phyloP scores from a whole-genome alignment of 176 grass and related monocot genomes.

The Olyra latifolia region DNA sequence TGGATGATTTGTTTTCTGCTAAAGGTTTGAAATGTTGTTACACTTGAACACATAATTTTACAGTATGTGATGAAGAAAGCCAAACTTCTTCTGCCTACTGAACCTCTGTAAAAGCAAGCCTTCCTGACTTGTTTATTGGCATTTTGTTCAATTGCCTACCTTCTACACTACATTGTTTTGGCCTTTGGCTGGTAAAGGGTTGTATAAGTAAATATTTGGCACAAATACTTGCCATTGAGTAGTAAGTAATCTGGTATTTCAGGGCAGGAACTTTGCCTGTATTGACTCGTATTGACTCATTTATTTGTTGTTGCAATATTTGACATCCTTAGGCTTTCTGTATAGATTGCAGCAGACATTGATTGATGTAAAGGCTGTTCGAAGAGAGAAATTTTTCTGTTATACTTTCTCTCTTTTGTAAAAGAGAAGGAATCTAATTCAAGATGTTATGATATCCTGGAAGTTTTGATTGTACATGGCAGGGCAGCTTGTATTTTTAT shows the following conservation, averaged over 20 bases:
- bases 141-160: neutral
- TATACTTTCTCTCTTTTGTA: conserved; percentile 12
- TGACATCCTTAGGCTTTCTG: neutral
- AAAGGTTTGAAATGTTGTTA: neutral
- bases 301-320: neutral
- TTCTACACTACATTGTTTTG: neutral
- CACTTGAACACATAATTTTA: neutral
- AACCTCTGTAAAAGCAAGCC: neutral
- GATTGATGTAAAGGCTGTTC: neutral
- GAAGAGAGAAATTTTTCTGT: neutral
- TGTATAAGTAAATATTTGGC: conserved; percentile 4
- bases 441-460: conserved; percentile 17
- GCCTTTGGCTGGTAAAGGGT: neutral
- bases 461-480: neutral
- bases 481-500: neutral
- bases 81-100: neutral
- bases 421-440: conserved; percentile 1
- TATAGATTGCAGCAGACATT: neutral
- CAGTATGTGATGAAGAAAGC: conserved; percentile 1
- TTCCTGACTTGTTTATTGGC: neutral
- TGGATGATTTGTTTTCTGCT: neutral
- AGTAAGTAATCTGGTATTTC: neutral
- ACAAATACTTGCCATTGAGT: neutral
- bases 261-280: neutral
- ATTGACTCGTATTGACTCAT: neutral